These are phyloP conservation scores for Stevia rebaudiana DNA, from an alignment of 140 eudicot species.

Conservation along the genomic window DNA sequence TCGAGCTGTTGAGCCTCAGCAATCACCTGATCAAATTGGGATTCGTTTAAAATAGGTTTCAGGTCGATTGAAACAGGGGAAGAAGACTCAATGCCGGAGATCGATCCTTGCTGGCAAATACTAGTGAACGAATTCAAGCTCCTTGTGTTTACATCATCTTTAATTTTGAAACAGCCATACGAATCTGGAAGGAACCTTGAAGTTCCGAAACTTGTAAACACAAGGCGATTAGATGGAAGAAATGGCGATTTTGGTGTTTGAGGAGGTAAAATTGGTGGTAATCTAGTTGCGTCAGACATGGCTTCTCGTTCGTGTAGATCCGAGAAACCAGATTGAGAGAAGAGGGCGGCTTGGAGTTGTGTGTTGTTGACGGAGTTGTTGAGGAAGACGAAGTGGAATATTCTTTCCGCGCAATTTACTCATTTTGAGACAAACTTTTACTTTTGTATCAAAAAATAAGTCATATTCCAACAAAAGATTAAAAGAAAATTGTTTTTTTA, in stretches of 20 bases:
- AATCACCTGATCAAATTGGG: constrained; percentile 59
- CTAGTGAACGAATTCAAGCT: constrained; percentile 22
- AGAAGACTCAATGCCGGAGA: constrained; percentile 30
- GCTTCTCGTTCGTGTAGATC: constrained; percentile 2
- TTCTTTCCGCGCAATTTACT: no score
- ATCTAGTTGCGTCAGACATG: constrained; percentile 15
- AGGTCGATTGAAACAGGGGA: constrained; percentile 51
- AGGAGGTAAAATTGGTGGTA: constrained; percentile 12
- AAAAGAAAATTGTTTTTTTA: no score
- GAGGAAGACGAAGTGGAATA: constrained; percentile 19
- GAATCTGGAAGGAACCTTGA: constrained; percentile 9
- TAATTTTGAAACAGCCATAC: constrained; percentile 3
- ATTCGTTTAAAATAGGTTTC: constrained; percentile 44
- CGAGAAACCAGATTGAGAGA: background rate
- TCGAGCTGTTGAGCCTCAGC: constrained; percentile 49
- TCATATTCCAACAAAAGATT: no score
- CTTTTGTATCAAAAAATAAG: no score
- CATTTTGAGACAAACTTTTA: no score
- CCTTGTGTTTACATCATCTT: background rate
- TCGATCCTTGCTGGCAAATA: constrained; percentile 32
- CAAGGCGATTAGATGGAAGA: constrained; percentile 14
- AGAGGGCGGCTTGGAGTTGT: constrained; percentile 8
- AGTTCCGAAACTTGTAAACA: constrained; percentile 11
- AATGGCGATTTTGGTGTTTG: constrained; percentile 19
- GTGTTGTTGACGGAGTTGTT: background rate